Evolutionary conservation across 768 basidiomycete species (phyloP), one percentile per base, ranked within the genome.

Genomic region (Rhodotorula graminis): DNA sequence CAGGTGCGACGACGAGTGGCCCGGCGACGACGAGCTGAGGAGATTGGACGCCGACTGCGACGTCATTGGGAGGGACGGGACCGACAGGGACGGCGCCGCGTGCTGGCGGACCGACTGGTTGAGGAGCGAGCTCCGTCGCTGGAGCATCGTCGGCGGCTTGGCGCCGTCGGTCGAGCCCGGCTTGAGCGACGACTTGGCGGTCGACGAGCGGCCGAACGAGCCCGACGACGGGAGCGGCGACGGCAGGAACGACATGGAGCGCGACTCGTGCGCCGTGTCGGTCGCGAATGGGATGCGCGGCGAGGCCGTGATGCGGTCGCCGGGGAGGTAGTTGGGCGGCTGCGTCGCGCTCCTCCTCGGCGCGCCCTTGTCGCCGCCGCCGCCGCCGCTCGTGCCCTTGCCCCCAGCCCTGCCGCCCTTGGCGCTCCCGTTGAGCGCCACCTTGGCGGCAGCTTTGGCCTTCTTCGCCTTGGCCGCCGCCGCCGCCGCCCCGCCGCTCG

Each of bases 271-370:
- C 42, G 64, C 12, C 0, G 62, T 18, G 2, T 44, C 44, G 44
- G 44, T 31, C 25, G 58, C 6, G 18, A 67, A 40, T 1, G 70
- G 61, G 3, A 66, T 57, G 7, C 40, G 25, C 0, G 65, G 70
- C 6, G 65, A 66, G 1, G 70, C 61, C 47, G 57, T 61, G 62
- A 77, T 65, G 27, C 69, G 74, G 42, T 75, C 72, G 18, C 77
- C 77, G 2, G 77, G 77, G 21, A 77, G 67, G 63, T 75, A 77
- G 61, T 66, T 75, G 18, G 69, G 57, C 58, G 56, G 72, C 47
- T 60, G 55, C 27, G 61, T 65, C 46, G 61, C 50, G 18, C 53
- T 66, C 42, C 69, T 50, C 29, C 61, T 61, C 11, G 64, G 11
- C 4, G 37, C 55, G 23, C 23, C 40, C 40, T 14, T 21, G 21